Evolutionary conservation across 1,139 yeast genomes (phyloP), one percentile per base, ranked within the genome.

Genomic region (Geotrichum fermentans): DNA sequence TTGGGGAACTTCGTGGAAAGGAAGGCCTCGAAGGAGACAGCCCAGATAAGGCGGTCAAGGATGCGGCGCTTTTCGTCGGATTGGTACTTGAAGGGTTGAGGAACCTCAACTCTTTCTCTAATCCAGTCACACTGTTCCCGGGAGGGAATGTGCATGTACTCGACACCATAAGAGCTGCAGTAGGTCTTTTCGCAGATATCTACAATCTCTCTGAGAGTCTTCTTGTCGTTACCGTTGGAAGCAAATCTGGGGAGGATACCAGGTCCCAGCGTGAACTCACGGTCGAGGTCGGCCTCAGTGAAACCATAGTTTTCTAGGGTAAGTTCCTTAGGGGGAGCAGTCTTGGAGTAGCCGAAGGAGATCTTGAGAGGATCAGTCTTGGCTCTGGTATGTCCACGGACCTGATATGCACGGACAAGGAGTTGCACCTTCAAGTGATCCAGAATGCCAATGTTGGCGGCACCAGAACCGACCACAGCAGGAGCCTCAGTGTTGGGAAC

Each of bases 91-190:
- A 72, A 90, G 40, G 97, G 97, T 49, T 73, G 70, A 56, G 97
- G 96, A 59, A 90, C 87, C 73, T 92, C 98, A 58, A 94, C 78
- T 69, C 97, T 80, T 72, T 89, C 95, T 74, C 98, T 84, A 66
- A 92, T 80, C 99, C 98, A 92, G 70, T 92, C 97, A 75, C 97
- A 94, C 72, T 86, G 86, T 62, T 80, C 88, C 69, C 95, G 84
- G 51, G 95, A 86, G 55, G 98, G 97, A 60, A 92, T 94, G 72
- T 92, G 99, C 62, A 92, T 85, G 72, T 89, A 92, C 73, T 92
- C 97, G 54, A 87, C 79, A 72, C 97, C 98, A 67, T 89, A 89
- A 44, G 86, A 73, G 41, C 84, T 78, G 72, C 97, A 89, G 76
- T 94, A 92, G 61, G 87, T 78, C 58, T 75, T 74, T 72, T 94